Conservation (phyloP, 371 early-diverging fungal genomes). For the Blakeslea trispora region DNA sequence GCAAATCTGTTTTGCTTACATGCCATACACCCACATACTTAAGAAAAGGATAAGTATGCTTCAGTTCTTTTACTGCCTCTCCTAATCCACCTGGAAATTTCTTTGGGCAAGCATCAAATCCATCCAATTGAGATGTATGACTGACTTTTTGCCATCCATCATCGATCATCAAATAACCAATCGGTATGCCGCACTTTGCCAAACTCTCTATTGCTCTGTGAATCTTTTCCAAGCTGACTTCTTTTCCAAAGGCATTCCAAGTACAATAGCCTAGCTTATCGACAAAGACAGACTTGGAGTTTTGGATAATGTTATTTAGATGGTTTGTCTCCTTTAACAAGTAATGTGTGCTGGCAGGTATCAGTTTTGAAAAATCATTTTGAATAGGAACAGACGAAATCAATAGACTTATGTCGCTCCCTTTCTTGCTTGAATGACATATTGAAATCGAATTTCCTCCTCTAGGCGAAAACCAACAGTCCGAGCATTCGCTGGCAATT, state of each 20-base stretch:
- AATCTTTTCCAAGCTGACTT: slow-evolving; percentile 20
- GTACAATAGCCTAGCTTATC: slow-evolving; percentile 45
- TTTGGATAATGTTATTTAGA: too few relatives aligned
- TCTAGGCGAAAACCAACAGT: slow-evolving; percentile 17
- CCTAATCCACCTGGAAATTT: slow-evolving; percentile 31
- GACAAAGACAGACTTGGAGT: background rate
- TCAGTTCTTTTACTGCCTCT: slow-evolving; percentile 12
- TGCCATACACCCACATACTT: slow-evolving; percentile 51
- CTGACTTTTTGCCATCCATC: slow-evolving; percentile 48
- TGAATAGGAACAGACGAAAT: slow-evolving; percentile 1
- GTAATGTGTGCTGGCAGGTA: slow-evolving; percentile 4
- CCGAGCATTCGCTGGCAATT: background rate
- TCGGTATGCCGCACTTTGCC: slow-evolving; percentile 19
- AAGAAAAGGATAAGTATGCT: slow-evolving; percentile 23
- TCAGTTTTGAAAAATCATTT: background rate
- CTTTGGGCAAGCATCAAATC: slow-evolving; percentile 25
- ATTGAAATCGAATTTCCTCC: background rate
- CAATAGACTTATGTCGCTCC: slow-evolving; percentile 10
- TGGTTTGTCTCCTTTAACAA: too few relatives aligned
- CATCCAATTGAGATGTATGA: slow-evolving; percentile 5
- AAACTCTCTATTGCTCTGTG: slow-evolving; percentile 22
- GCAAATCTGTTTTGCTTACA: slow-evolving; percentile 5
- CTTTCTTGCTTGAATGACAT: background rate
- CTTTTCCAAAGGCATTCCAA: slow-evolving; percentile 45
- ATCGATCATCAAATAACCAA: slow-evolving; percentile 43